phyloP scores from a whole-genome alignment of 441 rosid species.

The Mallotus japonicus region DNA sequence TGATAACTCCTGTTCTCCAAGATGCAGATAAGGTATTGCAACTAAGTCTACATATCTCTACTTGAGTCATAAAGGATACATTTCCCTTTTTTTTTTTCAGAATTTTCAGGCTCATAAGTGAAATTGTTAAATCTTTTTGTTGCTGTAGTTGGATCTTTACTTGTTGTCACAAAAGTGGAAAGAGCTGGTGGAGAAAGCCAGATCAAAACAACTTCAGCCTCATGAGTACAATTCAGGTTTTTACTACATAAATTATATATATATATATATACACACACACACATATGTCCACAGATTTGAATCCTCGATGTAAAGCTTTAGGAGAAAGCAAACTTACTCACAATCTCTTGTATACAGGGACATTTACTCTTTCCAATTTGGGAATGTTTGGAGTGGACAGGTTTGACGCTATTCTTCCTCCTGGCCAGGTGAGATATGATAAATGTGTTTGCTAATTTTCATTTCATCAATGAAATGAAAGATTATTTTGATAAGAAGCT shows the following conservation, averaged over 20 bases:
- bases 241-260: neutral
- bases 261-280: too few relatives aligned
- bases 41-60: neutral
- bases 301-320: slow-evolving; percentile 7
- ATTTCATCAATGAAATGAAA: neutral
- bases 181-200: slow-evolving; percentile 90
- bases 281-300: neutral
- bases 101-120: neutral
- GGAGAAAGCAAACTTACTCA: slow-evolving; percentile 5
- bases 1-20: slow-evolving; percentile 97
- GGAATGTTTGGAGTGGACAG: slow-evolving; percentile 98
- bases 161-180: slow-evolving; percentile 92
- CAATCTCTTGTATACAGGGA: slow-evolving; percentile 49
- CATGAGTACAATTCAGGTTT: slow-evolving; percentile 93
- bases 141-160: slow-evolving; percentile 78
- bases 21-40: slow-evolving; percentile 84
- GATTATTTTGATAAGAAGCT: neutral
- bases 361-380: slow-evolving; percentile 88
- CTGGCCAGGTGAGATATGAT: slow-evolving; percentile 68
- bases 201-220: slow-evolving; percentile 89
- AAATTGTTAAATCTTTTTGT: slow-evolving; percentile 21
- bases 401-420: slow-evolving; percentile 98
- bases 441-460: neutral
- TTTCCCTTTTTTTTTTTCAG: neutral
- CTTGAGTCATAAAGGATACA: neutral